These are phyloP conservation scores for Gossypium thurberi DNA, from an alignment of 345 rosid species.

Conservation along the genomic window DNA sequence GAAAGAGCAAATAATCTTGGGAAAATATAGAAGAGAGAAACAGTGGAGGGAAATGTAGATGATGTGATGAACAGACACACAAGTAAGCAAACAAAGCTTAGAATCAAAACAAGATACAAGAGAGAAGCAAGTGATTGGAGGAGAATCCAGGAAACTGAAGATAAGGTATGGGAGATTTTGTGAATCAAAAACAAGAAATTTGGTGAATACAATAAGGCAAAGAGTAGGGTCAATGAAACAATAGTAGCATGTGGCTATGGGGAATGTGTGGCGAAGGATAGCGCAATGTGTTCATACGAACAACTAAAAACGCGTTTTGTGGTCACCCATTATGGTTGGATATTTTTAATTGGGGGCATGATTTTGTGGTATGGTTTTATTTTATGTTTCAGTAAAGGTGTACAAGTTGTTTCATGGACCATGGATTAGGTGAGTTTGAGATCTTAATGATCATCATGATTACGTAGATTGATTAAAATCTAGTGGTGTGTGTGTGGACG, in stretches of 20 bases:
- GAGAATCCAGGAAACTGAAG: slow-evolving; percentile 3
- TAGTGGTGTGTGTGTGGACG: too few relatives aligned
- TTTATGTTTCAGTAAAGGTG: neutral
- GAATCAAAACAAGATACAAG: neutral
- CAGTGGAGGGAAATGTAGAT: neutral
- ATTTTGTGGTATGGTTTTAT: neutral
- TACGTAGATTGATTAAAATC: too few relatives aligned
- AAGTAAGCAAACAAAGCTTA: neutral
- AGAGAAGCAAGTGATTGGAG: neutral
- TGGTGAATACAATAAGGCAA: neutral
- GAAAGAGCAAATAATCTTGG: neutral
- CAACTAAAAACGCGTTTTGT: neutral
- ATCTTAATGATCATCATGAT: too few relatives aligned
- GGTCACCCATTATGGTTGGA: neutral
- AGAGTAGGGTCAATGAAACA: neutral
- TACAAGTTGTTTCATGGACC: too few relatives aligned
- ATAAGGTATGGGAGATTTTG: neutral
- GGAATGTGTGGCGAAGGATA: neutral
- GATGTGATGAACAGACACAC: neutral
- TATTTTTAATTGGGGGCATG: neutral
- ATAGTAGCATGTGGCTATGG: too few relatives aligned
- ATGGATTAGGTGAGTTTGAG: too few relatives aligned
- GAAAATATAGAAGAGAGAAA: neutral
- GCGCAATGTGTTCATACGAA: neutral
- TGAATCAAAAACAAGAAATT: neutral